Evolutionary conservation across 305 asterid species (phyloP).

Genomic region (Fraxinus platypoda): DNA sequence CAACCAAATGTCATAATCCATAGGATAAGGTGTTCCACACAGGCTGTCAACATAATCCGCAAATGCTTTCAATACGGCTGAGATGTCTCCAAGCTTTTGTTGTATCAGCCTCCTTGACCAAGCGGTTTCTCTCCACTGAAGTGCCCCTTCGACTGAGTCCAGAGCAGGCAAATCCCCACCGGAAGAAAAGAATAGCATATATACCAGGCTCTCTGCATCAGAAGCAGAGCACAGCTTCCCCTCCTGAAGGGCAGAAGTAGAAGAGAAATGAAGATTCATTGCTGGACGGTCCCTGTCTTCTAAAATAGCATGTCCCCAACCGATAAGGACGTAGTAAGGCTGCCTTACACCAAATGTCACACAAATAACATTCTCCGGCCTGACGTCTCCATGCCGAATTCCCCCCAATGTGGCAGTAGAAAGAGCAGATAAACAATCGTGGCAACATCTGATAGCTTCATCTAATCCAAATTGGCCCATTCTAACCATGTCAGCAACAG

Average conservation of each 20-base stretch:
- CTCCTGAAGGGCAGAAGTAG: slow-evolving; percentile 92
- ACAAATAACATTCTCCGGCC: slow-evolving; percentile 79
- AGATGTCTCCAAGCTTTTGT: slow-evolving; percentile 88
- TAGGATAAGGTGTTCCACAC: slow-evolving; percentile 92
- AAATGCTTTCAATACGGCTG: slow-evolving; percentile 91
- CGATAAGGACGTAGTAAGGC: slow-evolving; percentile 63
- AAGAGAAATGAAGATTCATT: slow-evolving; percentile 84
- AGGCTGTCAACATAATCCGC: slow-evolving; percentile 97
- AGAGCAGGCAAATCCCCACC: slow-evolving; percentile 74
- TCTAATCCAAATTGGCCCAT: slow-evolving; percentile 57
- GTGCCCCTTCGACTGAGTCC: slow-evolving; percentile 95
- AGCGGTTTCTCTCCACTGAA: slow-evolving; percentile 84
- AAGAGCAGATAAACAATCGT: slow-evolving; percentile 86
- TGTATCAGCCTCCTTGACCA: slow-evolving; percentile 95
- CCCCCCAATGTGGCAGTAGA: slow-evolving; percentile 70
- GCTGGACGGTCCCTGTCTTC: slow-evolving; percentile 93
- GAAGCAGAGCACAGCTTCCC: slow-evolving; percentile 91
- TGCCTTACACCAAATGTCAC: slow-evolving; percentile 52
- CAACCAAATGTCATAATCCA: slow-evolving; percentile 83
- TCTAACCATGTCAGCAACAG: slow-evolving; percentile 72
- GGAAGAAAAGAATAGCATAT: slow-evolving; percentile 66
- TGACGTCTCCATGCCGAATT: slow-evolving; percentile 81
- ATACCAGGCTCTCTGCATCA: slow-evolving; percentile 90
- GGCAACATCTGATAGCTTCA: slow-evolving; percentile 88
- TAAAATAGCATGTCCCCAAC: slow-evolving; percentile 97